Percentiles rank a stretch among this genome's conserved stretches.
These are phyloP conservation scores for Theobroma cacao DNA, from an alignment of 345 rosid genomes.

Conservation along the genomic window DNA sequence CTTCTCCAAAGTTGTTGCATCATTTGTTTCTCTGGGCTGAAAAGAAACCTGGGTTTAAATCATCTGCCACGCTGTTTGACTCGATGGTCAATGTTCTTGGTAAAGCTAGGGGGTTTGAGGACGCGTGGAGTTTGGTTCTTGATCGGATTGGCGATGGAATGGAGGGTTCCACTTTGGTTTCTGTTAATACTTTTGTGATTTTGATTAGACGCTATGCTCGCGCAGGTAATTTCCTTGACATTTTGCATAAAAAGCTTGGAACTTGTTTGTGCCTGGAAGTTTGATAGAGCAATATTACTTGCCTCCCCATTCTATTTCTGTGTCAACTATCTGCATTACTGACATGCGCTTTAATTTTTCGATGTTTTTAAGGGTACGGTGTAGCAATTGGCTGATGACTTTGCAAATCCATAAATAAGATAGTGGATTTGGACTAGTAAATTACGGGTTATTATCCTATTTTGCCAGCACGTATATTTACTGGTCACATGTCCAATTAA, in stretches of 20 bases:
- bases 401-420: background rate
- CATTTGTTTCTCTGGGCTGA: slow-evolving; percentile 73
- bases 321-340: background rate
- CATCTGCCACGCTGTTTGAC: slow-evolving; percentile 44
- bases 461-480: background rate
- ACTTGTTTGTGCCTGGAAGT: background rate
- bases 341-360: background rate
- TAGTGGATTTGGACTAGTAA: background rate
- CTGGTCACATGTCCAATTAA: background rate
- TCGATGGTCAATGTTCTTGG: slow-evolving; percentile 53
- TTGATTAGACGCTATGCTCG: slow-evolving; percentile 81
- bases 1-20: slow-evolving; percentile 66
- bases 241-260: slow-evolving; percentile 2
- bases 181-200: slow-evolving; percentile 56
- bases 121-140: slow-evolving; percentile 68
- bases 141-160: slow-evolving; percentile 36
- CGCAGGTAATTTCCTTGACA: slow-evolving; percentile 51
- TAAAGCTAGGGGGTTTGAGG: slow-evolving; percentile 63
- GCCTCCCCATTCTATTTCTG: background rate
- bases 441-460: background rate
- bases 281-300: background rate
- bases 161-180: slow-evolving; percentile 41
- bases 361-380: background rate
- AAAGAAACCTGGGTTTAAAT: slow-evolving; percentile 49
- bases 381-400: background rate